phyloP scores from a whole-genome alignment of 495 filamentous ascomycete species.

The Aspergillus campestris region DNA sequence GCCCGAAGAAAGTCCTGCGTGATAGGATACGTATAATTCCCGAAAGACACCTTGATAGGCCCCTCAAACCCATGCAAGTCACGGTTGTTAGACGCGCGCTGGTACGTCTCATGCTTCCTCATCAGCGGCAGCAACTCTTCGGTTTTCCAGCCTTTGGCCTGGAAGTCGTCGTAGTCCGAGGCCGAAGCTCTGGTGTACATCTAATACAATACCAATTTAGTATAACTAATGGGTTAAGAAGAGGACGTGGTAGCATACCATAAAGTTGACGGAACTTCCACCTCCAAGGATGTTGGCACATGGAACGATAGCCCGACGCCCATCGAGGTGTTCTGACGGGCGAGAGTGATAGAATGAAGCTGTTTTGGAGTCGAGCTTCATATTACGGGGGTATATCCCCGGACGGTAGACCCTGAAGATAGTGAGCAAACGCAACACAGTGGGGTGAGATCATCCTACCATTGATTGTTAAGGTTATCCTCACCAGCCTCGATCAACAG shows the following conservation, averaged over 20 bases:
- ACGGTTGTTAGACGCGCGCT: conserved; percentile 64
- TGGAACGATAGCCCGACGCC: conserved; percentile 66
- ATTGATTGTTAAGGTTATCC: conserved; percentile 75
- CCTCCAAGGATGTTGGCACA: conserved; percentile 73
- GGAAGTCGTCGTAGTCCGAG: conserved; percentile 79
- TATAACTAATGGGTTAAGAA: conserved; percentile 1
- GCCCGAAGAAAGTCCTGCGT: conserved; percentile 75
- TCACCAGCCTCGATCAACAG: conserved; percentile 73
- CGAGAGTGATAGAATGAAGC: conserved; percentile 75
- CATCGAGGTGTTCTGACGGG: conserved; percentile 63
- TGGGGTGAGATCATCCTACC: conserved; percentile 23
- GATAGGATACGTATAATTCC: conserved; percentile 64
- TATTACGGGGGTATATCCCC: conserved; percentile 70
- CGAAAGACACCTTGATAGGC: conserved; percentile 80
- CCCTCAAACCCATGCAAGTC: conserved; percentile 73
- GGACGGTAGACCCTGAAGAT: conserved; percentile 56
- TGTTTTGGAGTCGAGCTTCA: conserved; percentile 82
- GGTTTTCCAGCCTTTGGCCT: conserved; percentile 72
- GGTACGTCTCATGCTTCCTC: conserved; percentile 81
- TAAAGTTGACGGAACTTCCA: conserved; percentile 75
- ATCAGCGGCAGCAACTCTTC: conserved; percentile 72
- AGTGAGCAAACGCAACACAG: neutral
- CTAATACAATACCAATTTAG: conserved; percentile 25
- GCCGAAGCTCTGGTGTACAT: conserved; percentile 83
- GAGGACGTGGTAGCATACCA: conserved; percentile 38